Evolutionary conservation across 345 rosid species (phyloP).

Genomic region (Camelina neglecta): DNA sequence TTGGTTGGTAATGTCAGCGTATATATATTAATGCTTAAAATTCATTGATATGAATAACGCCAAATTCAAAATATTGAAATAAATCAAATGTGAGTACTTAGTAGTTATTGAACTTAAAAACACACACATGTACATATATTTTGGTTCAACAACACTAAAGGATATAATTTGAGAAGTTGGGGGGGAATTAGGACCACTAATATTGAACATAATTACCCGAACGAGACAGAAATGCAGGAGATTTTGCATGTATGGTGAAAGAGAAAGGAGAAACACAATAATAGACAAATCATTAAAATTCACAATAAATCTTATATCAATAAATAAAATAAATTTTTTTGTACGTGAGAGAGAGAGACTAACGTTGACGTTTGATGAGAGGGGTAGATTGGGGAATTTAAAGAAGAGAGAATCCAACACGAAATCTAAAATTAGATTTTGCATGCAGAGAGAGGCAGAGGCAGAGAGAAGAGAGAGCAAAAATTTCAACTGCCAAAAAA

Average conservation of each 20-base stretch:
- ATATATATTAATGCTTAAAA: conserved; percentile 32
- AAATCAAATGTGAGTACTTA: conserved; percentile 38
- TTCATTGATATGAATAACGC: conserved; percentile 16
- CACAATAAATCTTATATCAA: conserved; percentile 20
- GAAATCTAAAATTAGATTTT: conserved; percentile 50
- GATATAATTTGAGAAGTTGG: conserved; percentile 16
- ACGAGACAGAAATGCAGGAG: conserved; percentile 44
- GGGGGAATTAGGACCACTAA: conserved; percentile 37
- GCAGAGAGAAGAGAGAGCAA: not conserved
- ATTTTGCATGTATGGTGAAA: conserved; percentile 42
- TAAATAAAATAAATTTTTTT: not conserved
- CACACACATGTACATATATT: conserved; percentile 2
- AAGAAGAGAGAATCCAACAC: conserved; percentile 47
- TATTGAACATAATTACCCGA: conserved; percentile 41
- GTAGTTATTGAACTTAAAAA: conserved; percentile 32
- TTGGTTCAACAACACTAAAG: not conserved
- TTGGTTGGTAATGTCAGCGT: conserved; percentile 49
- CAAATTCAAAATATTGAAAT: not conserved
- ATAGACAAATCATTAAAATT: conserved; percentile 43
- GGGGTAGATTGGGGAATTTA: conserved; percentile 39
- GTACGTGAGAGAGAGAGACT: conserved; percentile 17
- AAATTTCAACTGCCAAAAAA: conserved; percentile 40
- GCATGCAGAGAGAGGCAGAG: conserved; percentile 35
- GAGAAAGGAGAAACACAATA: conserved; percentile 45
- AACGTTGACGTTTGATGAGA: conserved; percentile 44